A percentile compares a stretch with the other conserved stretches of the same genome.
These are phyloP conservation scores for Papiliotrema nemorosa DNA, from an alignment of 1,284 basidiomycete genomes.

Conservation along the genomic window DNA sequence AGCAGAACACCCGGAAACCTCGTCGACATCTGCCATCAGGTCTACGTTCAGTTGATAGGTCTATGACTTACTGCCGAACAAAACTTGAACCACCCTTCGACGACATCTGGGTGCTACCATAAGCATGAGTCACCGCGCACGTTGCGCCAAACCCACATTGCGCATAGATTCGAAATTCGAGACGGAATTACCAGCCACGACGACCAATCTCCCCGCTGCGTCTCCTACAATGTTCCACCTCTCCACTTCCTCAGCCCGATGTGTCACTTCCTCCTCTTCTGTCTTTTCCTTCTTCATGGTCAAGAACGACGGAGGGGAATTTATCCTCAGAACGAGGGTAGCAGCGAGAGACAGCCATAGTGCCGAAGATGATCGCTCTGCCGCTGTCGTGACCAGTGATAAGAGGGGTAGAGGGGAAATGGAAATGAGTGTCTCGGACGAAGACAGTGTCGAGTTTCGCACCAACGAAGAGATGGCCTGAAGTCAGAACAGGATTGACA, in stretches of 20 bases:
- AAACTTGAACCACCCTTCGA: constrained; percentile 79
- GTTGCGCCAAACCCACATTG: constrained; percentile 55
- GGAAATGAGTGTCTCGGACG: constrained; percentile 63
- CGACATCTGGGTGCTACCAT: constrained; percentile 68
- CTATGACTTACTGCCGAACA: constrained; percentile 46
- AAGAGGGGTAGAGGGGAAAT: constrained; percentile 73
- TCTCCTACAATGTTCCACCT: constrained; percentile 41
- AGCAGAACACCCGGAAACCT: constrained; percentile 71
- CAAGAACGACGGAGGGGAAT: constrained; percentile 57
- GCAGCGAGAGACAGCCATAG: constrained; percentile 77
- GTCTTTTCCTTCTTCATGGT: constrained; percentile 34
- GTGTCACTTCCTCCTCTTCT: constrained; percentile 18
- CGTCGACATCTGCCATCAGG: constrained; percentile 58
- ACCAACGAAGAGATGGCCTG: constrained; percentile 41
- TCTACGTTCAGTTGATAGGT: background rate
- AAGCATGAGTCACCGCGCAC: background rate
- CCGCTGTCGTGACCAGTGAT: constrained; percentile 69
- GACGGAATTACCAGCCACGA: constrained; percentile 60
- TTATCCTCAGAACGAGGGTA: constrained; percentile 72
- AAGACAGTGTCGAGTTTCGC: constrained; percentile 38
- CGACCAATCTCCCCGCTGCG: constrained; percentile 60
- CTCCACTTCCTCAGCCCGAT: constrained; percentile 18
- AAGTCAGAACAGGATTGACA: background rate
- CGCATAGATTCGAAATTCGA: constrained; percentile 64
- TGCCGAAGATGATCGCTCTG: constrained; percentile 68